A percentile compares a stretch with the other conserved stretches of the same genome.
phyloP scores from a whole-genome alignment of 352 stramenopile genomes.

The Pythium folliculosum region DNA sequence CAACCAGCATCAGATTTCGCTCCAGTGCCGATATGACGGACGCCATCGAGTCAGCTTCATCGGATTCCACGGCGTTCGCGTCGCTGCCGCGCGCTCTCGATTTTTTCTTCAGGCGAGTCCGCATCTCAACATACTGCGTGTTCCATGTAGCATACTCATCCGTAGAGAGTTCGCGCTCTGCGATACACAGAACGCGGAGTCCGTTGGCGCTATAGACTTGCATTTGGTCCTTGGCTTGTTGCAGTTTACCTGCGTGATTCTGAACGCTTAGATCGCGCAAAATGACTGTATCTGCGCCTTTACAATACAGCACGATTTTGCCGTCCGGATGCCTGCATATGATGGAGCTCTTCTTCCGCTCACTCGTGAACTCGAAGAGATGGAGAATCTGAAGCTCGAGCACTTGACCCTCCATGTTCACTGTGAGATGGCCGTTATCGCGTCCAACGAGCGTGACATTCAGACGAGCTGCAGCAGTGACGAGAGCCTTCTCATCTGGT shows the following conservation, averaged over 20 bases:
- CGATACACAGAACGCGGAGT: slow-evolving; percentile 74
- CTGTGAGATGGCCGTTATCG: slow-evolving; percentile 13
- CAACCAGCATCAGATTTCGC: slow-evolving; percentile 45
- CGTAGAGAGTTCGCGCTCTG: slow-evolving; percentile 48
- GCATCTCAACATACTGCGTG: not conserved
- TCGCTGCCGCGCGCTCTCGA: not conserved
- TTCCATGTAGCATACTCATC: slow-evolving; percentile 62
- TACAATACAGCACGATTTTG: slow-evolving; percentile 53
- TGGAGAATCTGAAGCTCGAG: slow-evolving; percentile 55
- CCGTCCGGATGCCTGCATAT: slow-evolving; percentile 39
- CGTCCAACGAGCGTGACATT: slow-evolving; percentile 45
- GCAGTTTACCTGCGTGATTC: slow-evolving; percentile 28
- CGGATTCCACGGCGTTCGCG: not conserved
- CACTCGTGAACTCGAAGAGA: slow-evolving; percentile 62
- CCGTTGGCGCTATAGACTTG: slow-evolving; percentile 58
- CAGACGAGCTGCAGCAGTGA: slow-evolving; percentile 48
- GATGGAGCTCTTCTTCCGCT: slow-evolving; percentile 72
- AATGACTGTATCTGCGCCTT: slow-evolving; percentile 91
- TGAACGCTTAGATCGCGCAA: slow-evolving; percentile 43
- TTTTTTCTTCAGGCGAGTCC: slow-evolving; percentile 8
- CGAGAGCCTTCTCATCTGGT: slow-evolving; percentile 73
- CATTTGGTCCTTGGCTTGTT: slow-evolving; percentile 48
- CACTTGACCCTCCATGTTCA: slow-evolving; percentile 32
- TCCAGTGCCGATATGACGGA: slow-evolving; percentile 55
- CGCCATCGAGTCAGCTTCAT: slow-evolving; percentile 34